Evolutionary conservation across 2,329 filamentous ascomycete genomes (phyloP).

Genomic region (Claviceps sorghi): DNA sequence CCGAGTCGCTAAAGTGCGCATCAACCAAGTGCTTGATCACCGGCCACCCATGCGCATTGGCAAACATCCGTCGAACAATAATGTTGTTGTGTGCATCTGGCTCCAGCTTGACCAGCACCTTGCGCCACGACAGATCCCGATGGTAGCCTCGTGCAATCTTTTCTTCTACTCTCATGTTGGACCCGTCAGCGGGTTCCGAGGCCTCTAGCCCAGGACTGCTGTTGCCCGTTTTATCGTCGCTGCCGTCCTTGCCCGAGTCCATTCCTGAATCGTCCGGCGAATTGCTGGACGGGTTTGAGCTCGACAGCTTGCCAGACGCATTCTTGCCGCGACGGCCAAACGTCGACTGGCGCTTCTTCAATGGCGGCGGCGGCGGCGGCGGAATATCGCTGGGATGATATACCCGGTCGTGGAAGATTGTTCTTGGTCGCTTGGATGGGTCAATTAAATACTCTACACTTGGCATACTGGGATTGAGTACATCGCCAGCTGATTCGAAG

Average conservation of each 20-base stretch:
- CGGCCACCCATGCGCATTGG: constrained; percentile 95
- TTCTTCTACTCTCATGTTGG: constrained; percentile 82
- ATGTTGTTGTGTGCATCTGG: constrained; percentile 99
- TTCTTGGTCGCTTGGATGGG: constrained; percentile 64
- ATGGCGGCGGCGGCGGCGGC: constrained; percentile 57
- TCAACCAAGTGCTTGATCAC: constrained; percentile 91
- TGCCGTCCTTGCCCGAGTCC: constrained; percentile 34
- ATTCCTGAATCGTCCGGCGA: constrained; percentile 27
- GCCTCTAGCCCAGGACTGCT: constrained; percentile 29
- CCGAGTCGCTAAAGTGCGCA: constrained; percentile 74
- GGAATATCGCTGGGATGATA: constrained; percentile 93
- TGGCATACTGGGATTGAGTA: constrained; percentile 81
- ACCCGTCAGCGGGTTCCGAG: constrained; percentile 34
- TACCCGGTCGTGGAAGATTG: constrained; percentile 92
- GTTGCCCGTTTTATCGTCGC: constrained; percentile 32
- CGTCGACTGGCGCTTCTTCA: constrained; percentile 36
- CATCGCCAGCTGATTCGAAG: constrained; percentile 85
- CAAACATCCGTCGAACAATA: constrained; percentile 88
- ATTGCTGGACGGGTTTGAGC: constrained; percentile 17
- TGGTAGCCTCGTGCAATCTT: constrained; percentile 97
- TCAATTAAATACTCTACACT: constrained; percentile 70
- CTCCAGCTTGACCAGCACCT: constrained; percentile 87
- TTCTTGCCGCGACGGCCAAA: constrained; percentile 21
- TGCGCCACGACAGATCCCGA: constrained; percentile 81
- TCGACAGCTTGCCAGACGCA: constrained; percentile 12